Conservation (phyloP, 768 basidiomycete genomes). For the Kwoniella sp. region DNA sequence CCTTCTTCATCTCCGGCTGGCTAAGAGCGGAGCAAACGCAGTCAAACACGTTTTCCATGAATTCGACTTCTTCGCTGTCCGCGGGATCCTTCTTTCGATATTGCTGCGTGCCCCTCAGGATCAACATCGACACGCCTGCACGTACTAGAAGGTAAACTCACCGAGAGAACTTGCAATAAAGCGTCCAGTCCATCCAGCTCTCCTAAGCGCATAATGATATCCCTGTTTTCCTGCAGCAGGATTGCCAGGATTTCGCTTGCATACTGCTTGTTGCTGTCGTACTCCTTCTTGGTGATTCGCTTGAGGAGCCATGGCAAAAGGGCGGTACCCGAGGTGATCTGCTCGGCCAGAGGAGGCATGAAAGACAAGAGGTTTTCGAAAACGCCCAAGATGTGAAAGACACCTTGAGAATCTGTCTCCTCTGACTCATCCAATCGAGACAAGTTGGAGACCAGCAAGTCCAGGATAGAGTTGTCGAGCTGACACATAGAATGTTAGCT, state of each 20-base stretch:
- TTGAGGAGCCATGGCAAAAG: constrained; percentile 74
- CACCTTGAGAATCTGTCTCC: constrained; percentile 83
- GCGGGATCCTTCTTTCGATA: constrained; percentile 78
- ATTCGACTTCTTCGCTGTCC: constrained; percentile 87
- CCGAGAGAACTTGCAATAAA: constrained; percentile 71
- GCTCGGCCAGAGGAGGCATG: constrained; percentile 67
- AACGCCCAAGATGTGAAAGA: constrained; percentile 89
- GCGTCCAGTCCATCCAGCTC: constrained; percentile 74
- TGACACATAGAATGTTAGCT: constrained; percentile 47
- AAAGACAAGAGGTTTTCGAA: constrained; percentile 91
- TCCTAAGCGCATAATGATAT: constrained; percentile 66
- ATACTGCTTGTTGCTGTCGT: constrained; percentile 89
- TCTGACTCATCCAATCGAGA: constrained; percentile 81
- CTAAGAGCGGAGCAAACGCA: constrained; percentile 76
- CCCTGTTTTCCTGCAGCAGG: constrained; percentile 67
- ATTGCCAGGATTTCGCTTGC: constrained; percentile 92
- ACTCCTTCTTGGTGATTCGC: constrained; percentile 65
- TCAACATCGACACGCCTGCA: background rate
- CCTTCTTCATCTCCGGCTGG: constrained; percentile 70
- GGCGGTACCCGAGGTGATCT: constrained; percentile 68
- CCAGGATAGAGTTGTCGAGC: constrained; percentile 78
- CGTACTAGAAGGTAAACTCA: constrained; percentile 56
- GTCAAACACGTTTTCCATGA: constrained; percentile 97
- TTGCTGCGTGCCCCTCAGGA: constrained; percentile 70
- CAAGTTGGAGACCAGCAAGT: constrained; percentile 84